A percentile compares a stretch with the other conserved stretches of the same genome.
Evolutionary conservation across 306 rosid species (phyloP).

Genomic region (Crataegus laevigata): DNA sequence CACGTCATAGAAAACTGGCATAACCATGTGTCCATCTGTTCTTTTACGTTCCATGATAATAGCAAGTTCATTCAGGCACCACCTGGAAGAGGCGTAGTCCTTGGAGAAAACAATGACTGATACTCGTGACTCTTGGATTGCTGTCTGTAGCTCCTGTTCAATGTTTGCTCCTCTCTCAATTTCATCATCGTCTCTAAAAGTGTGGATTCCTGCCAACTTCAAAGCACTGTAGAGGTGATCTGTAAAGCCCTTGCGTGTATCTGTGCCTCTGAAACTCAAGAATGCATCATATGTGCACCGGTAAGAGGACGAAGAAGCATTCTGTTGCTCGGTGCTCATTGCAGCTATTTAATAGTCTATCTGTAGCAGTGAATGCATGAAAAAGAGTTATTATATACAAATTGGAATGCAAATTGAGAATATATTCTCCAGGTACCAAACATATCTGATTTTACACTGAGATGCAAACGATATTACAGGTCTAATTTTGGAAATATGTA

Average conservation of each 20-base stretch:
- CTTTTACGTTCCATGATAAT: not conserved
- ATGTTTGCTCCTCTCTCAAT: not conserved
- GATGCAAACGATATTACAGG: too few species aligned
- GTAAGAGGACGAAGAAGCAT: not conserved
- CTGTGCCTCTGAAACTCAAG: not conserved
- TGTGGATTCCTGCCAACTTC: not conserved
- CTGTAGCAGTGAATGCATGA: too few species aligned
- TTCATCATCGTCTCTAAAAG: not conserved
- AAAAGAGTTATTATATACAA: too few species aligned
- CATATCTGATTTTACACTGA: too few species aligned
- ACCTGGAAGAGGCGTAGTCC: not conserved
- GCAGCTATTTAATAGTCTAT: not conserved
- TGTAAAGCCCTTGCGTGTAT: not conserved
- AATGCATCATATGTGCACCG: not conserved
- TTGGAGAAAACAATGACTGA: not conserved
- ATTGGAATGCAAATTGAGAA: too few species aligned
- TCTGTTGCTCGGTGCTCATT: not conserved
- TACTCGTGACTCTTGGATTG: not conserved
- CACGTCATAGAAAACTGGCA: not conserved
- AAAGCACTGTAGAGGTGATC: slow-evolving; percentile 1
- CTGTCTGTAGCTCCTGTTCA: not conserved
- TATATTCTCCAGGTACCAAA: too few species aligned
- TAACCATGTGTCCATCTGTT: not conserved
- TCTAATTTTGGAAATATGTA: too few species aligned
- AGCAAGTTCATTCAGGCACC: not conserved